Base-by-base conservation (phyloP, 1,139 yeast species). In the Hemisphaericaspora lyxosophila region DNA sequence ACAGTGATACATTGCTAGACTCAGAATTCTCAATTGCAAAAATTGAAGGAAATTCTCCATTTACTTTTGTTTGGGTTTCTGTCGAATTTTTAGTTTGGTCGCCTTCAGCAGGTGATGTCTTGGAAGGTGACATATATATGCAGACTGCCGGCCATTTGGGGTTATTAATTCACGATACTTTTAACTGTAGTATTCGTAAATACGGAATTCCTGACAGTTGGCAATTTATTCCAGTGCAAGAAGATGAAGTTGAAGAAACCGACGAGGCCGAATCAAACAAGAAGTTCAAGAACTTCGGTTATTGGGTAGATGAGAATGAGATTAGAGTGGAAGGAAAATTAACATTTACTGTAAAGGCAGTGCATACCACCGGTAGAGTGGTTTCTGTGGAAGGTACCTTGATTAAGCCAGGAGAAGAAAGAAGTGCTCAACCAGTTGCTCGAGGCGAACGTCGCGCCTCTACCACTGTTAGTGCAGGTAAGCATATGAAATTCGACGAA, bases 81-180 rank as follows among this genome's bases (percentile, higher is more conserved):
- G 95, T 85, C n/a, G 94, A 88, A 43, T 70, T 92, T 33, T 70
- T 89, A 42, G 76, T 89, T 38, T 92, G 98, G 97, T 79, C 77
- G 53, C 98, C 98, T 4, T 79, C 78, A 50, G 72, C 80, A 11
- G 96, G 95, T 5, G 97, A 92, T 54, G 66, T 71, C 2, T 63
- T 90, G 23, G 95, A 90, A 57, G 98, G 98, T 5, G 76, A 80
- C 67, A 76, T 86, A 41, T 88, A 88, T 65, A 80, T 92, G 77
- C 97, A 90, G 67, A 84, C 97, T 1, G 96, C 96, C 12, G 85
- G 96, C 7, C 98, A 92, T 57, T 83, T 94, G 54, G 97, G 97
- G 44, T 70, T 92, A 47, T 74, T 92, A 50, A 74, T 92, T 38
- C 92, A 87, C 59, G 97, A 92, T 62, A 87, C 95, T 1, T 92